phyloP scores from a whole-genome alignment of 345 rosid species.

The Populus nigra region DNA sequence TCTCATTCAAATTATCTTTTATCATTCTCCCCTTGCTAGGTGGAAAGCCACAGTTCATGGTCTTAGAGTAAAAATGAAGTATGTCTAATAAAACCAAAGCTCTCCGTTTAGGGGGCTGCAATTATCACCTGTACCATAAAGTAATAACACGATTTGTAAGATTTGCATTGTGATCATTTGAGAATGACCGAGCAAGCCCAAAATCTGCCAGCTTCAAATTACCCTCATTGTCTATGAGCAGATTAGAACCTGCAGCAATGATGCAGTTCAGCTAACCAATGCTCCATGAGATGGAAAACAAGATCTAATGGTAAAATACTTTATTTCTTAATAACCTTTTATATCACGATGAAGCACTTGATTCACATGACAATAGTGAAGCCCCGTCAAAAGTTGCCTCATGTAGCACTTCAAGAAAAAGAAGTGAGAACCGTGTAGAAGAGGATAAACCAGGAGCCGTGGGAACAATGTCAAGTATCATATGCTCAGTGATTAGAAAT shows the following conservation, averaged over 20 bases:
- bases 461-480: not conserved
- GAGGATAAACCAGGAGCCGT: not conserved
- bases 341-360: slow-evolving; percentile 98
- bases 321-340: slow-evolving; percentile 52
- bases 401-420: slow-evolving; percentile 69
- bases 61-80: not conserved
- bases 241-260: slow-evolving; percentile 78
- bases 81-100: not conserved
- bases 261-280: slow-evolving; percentile 1
- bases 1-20: not conserved
- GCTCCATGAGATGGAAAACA: not conserved
- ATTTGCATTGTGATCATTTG: slow-evolving; percentile 66
- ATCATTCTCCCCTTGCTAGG: slow-evolving; percentile 1
- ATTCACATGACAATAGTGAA: slow-evolving; percentile 89
- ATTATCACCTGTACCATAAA: slow-evolving; percentile 80
- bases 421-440: slow-evolving; percentile 4
- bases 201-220: slow-evolving; percentile 94
- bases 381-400: slow-evolving; percentile 95
- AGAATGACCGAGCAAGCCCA: slow-evolving; percentile 86
- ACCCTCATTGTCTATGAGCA: slow-evolving; percentile 88
- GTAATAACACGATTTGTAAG: slow-evolving; percentile 93
- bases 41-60: not conserved
- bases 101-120: not conserved
- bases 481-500: not conserved
- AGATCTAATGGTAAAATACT: not conserved